These are phyloP conservation scores for Trypanosoma conorhini DNA, from an alignment of 208 protist species.

Conservation along the genomic window DNA sequence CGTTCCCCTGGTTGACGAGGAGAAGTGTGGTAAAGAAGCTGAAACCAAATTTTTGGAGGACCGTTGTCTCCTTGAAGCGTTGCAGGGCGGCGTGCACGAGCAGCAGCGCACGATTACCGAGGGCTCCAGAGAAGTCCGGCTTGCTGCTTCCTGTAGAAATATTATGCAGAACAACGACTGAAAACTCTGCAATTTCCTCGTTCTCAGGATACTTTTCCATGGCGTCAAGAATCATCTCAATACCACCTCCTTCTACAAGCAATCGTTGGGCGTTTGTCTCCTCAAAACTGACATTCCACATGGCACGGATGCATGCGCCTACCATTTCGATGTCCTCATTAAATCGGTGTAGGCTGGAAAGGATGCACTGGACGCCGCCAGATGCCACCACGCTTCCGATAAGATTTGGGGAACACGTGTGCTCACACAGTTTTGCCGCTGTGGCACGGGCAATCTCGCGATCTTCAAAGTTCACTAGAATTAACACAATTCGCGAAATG, in stretches of 20 bases:
- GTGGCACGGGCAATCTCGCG: constrained; percentile 57
- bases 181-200: constrained; percentile 67
- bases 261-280: constrained; percentile 38
- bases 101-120: constrained; percentile 42
- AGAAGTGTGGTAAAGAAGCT: constrained; percentile 71
- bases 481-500: constrained; percentile 68
- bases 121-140: constrained; percentile 38
- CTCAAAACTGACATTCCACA: constrained; percentile 85
- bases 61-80: constrained; percentile 51
- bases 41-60: constrained; percentile 88
- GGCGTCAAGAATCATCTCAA: constrained; percentile 46
- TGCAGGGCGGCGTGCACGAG: constrained; percentile 57
- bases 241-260: constrained; percentile 51
- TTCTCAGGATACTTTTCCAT: constrained; percentile 69
- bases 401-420: constrained; percentile 44
- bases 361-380: constrained; percentile 60
- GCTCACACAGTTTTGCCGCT: constrained; percentile 66
- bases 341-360: constrained; percentile 58
- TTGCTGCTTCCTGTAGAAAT: constrained; percentile 39
- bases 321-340: constrained; percentile 57
- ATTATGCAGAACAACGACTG: constrained; percentile 78
- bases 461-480: constrained; percentile 78
- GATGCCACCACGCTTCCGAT: constrained; percentile 52
- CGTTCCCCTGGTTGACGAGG: constrained; percentile 39
- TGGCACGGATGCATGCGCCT: constrained; percentile 52